phyloP scores from a whole-genome alignment of 139 green algal species.

The Astrephomene gubernaculifera region DNA sequence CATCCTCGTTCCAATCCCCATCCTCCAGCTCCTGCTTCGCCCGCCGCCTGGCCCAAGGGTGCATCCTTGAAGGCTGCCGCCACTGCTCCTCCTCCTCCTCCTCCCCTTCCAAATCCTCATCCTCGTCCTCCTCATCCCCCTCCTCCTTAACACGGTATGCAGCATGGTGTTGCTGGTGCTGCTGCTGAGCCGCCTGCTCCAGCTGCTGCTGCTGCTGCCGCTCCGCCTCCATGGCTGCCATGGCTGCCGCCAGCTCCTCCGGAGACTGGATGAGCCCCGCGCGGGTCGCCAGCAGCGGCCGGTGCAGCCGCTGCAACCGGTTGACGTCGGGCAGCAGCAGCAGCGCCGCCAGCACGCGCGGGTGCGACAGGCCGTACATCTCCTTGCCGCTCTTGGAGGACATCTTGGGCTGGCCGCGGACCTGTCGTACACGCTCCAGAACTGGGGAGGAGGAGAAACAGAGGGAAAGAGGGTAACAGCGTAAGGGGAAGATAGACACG shows the following conservation, averaged over 20 bases:
- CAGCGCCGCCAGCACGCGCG: conserved; percentile 27
- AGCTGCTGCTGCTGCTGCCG: not conserved
- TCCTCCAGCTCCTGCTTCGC: not conserved
- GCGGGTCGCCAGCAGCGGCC: conserved; percentile 1
- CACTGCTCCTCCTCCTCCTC: not conserved
- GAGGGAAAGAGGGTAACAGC: not conserved
- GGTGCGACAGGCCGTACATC: conserved; percentile 33
- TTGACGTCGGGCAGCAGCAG: conserved; percentile 33
- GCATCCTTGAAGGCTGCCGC: not conserved
- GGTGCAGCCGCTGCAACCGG: conserved; percentile 11
- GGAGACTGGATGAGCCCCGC: conserved; percentile 39
- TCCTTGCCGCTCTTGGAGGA: conserved; percentile 21
- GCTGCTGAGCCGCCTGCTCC: not conserved
- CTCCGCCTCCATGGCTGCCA: conserved; percentile 18
- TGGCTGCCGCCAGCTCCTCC: conserved; percentile 22
- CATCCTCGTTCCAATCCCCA: not conserved
- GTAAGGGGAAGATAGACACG: not conserved
- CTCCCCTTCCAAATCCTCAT: not conserved
- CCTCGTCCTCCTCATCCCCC: not conserved
- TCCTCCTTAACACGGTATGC: too few relatives aligned
- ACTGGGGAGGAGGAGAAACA: not conserved
- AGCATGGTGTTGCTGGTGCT: too few relatives aligned
- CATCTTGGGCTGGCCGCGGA: conserved; percentile 15
- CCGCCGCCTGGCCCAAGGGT: not conserved
- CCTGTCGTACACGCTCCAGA: not conserved